Evolutionary conservation across 106 monocot genomes (phyloP), one percentile per base, ranked within the genome.

Genomic region (Dendrobium chrysotoxum): DNA sequence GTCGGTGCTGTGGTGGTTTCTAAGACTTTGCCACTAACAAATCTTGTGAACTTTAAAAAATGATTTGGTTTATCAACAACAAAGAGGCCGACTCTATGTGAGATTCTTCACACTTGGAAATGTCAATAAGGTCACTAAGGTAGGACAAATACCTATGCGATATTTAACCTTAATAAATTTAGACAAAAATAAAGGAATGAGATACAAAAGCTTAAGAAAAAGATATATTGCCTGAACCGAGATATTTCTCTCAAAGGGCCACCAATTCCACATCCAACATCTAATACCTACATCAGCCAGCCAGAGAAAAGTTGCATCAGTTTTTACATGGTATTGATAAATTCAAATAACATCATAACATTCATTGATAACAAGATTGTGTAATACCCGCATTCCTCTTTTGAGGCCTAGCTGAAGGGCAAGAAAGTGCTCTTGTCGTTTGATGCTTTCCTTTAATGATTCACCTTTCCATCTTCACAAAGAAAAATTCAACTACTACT

Each of bases 191-290:
- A 7, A 11, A 74, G 11, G 70, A 74, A 74, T 42, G 42, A 0
- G 20, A 42, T n/a, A 20, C 77, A 30, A 75, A 65, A 81, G 9
- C 30, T 20, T 15, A 25, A 38, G 30, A 72, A 79, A 79, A 80
- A 73, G 35, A 15, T 57, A 23, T 74, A 18, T 79, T 83, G 90
- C 97, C 97, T 97, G 77, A 97, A 97, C 84, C 92, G 92, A 74
- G 94, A 82, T 80, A 97, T 94, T 84, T 97, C 97, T 70, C 97
- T 80, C 23, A 97, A 76, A 68, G 97, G 97, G 73, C 97, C 97
- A 76, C 97, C 97, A 84, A 97, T 87, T 74, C 97, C 97, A 78
- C 97, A 97, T 54, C 97, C 97, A 78, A 97, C 94, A 88, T 97
- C 97, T 80, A 97, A 86, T 53, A 94, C 97, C 97, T 97, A 61